phyloP scores from a whole-genome alignment of 2,329 filamentous ascomycete species.

The Coniochaeta hoffmannii region DNA sequence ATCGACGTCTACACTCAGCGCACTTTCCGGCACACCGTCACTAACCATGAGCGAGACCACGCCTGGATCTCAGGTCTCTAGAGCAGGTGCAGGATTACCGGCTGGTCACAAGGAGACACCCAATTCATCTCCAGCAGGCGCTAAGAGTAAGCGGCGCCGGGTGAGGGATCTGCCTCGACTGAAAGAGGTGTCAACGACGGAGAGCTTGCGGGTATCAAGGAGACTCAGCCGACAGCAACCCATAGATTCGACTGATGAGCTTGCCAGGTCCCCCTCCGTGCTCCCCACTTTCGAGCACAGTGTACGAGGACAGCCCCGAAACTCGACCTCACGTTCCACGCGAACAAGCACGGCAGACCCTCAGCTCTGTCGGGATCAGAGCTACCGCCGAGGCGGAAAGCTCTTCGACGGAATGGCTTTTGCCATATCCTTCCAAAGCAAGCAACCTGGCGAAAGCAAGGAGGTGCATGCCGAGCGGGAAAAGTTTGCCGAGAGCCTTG shows the following conservation, averaged over 20 bases:
- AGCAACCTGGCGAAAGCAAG: constrained; percentile 41
- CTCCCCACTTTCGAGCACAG: constrained; percentile 29
- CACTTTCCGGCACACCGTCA: constrained; percentile 13
- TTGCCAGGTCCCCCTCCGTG: constrained; percentile 31
- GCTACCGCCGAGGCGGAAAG: constrained; percentile 8
- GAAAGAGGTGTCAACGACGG: constrained; percentile 16
- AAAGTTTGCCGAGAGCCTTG: constrained; percentile 39
- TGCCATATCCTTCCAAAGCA: constrained; percentile 64
- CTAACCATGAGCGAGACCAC: constrained; percentile 10
- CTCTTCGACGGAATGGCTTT: constrained; percentile 82
- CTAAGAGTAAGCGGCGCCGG: constrained; percentile 20
- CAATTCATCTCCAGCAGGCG: constrained; percentile 24
- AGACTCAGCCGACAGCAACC: constrained; percentile 15
- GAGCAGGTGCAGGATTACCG: constrained; percentile 25
- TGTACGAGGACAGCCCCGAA: constrained; percentile 19
- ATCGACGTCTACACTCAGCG: constrained; percentile 32
- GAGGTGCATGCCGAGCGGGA: constrained; percentile 36
- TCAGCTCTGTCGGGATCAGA: constrained; percentile 4
- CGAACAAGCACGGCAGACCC: constrained; percentile 8
- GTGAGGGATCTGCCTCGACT: constrained; percentile 13
- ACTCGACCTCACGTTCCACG: constrained; percentile 15
- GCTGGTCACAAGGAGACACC: constrained; percentile 6
- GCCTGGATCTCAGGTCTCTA: constrained; percentile 25
- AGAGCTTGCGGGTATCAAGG: constrained; percentile 17
- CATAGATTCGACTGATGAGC: constrained; percentile 38